Evolutionary conservation across 345 rosid genomes (phyloP).

Genomic region (Iberis pinnata): DNA sequence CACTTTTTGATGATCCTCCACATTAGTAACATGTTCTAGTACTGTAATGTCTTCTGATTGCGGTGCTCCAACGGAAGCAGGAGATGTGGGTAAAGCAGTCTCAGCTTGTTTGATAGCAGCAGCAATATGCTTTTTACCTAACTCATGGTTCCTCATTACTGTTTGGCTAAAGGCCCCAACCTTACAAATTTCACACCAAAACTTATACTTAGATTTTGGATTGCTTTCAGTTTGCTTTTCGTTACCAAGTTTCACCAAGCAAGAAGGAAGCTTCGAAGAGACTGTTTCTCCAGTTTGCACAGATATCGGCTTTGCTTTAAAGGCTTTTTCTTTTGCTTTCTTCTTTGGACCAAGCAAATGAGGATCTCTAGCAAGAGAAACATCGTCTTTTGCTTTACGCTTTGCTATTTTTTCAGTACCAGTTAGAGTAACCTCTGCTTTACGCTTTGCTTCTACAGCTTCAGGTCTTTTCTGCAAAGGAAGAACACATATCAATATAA

Average conservation of each 20-base stretch:
- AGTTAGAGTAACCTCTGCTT: constrained; percentile 28
- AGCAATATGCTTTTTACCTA: constrained; percentile 20
- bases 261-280: constrained; percentile 10
- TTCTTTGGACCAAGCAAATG: constrained; percentile 20
- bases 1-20: background rate
- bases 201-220: constrained; percentile 10
- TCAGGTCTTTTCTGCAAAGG: constrained; percentile 48
- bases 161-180: background rate
- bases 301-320: background rate
- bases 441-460: constrained; percentile 39
- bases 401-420: constrained; percentile 21
- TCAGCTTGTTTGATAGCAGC: constrained; percentile 7
- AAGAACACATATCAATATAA: constrained; percentile 15
- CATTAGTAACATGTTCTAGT: background rate
- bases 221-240: constrained; percentile 1
- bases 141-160: constrained; percentile 22
- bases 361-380: background rate
- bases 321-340: constrained; percentile 31
- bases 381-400: constrained; percentile 28
- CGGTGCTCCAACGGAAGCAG: background rate
- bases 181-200: constrained; percentile 19
- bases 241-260: background rate
- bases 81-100: background rate
- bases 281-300: constrained; percentile 10
- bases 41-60: background rate